Base-by-base conservation (phyloP, 2,329 filamentous ascomycete genomes). In the Fusarium sp. region DNA sequence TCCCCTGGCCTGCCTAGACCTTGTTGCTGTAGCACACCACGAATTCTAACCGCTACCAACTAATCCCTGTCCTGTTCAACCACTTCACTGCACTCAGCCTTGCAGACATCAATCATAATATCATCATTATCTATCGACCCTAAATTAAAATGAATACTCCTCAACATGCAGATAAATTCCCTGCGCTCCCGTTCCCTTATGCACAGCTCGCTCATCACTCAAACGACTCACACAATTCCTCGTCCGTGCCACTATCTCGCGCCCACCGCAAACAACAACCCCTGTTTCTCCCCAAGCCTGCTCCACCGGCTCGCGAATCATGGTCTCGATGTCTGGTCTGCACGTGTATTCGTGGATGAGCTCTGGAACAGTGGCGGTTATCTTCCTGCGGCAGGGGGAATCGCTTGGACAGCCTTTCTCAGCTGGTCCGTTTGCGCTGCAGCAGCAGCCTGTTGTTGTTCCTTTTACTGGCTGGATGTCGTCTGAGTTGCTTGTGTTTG, bases 101-200 rank as follows among this genome's bases (percentile, higher is more conserved):
- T 22, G 39, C 14, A 18, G n/a, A 36, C 29, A 50, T 36, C 33
- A 53, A 53, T 53, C 49, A 53, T 53, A 33, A 18, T 22, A 50
- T 45, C 18, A 17, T 53, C 39, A 38, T 31, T 46, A 20, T 44
- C 14, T 25, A n/a, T 25, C 25, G 25, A 31, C 33, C 38, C 27
- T 25, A n/a, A 36, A 20, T 75, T 75, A 88, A 70, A 88, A 88
- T 29, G 83, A 84, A 77, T 90, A 91, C 76, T 91, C 88, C 70
- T 91, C 89, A 2, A 87, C 88, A 76, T 89, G 85, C 61, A 91
- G 75, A 75, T 87, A 85, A 44, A 91, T 90, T 0, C 89, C 89
- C 76, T 91, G 89, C 1, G 89, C 89, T 2, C 88, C 89, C 0
- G 88, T 90, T 9, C 89, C 89, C 77, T 91, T 91, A 75, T 91